Evolutionary conservation across 148 eudicot genomes (phyloP).

Genomic region (Hydrangea macrophylla): DNA sequence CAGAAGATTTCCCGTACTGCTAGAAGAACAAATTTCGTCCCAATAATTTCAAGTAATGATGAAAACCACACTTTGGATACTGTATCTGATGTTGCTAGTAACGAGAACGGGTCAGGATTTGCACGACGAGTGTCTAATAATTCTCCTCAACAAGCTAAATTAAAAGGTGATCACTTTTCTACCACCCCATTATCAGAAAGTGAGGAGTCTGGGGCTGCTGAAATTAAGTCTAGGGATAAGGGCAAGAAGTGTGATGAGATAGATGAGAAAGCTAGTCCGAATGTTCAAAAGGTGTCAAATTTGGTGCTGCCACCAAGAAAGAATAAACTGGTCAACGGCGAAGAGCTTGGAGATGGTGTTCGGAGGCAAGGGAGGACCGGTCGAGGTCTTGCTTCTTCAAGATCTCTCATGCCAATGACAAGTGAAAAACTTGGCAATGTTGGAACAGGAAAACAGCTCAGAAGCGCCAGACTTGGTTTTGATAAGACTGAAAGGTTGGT

Average conservation of each 20-base stretch:
- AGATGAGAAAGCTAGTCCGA: conserved; percentile 44
- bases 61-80: conserved; percentile 36
- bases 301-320: conserved; percentile 46
- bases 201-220: conserved; percentile 68
- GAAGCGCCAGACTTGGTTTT: conserved; percentile 44
- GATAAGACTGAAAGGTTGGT: conserved; percentile 59
- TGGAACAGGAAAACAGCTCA: conserved; percentile 60
- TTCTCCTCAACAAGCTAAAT: conserved; percentile 52
- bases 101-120: conserved; percentile 37
- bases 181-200: conserved; percentile 56
- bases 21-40: conserved; percentile 55
- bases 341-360: conserved; percentile 47
- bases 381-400: conserved; percentile 48
- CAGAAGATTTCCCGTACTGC: conserved; percentile 68
- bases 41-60: conserved; percentile 42
- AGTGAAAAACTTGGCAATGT: conserved; percentile 46
- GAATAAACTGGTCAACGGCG: conserved; percentile 42
- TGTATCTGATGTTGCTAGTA: conserved; percentile 36
- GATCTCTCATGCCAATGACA: conserved; percentile 37
- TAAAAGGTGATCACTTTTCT: conserved; percentile 41
- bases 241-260: conserved; percentile 41
- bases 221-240: conserved; percentile 42
- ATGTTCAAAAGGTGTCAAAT: conserved; percentile 48
- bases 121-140: conserved; percentile 35
- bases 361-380: conserved; percentile 67